Conservation (phyloP, 2,329 filamentous ascomycete genomes). For the Aureobasidium sp. region DNA sequence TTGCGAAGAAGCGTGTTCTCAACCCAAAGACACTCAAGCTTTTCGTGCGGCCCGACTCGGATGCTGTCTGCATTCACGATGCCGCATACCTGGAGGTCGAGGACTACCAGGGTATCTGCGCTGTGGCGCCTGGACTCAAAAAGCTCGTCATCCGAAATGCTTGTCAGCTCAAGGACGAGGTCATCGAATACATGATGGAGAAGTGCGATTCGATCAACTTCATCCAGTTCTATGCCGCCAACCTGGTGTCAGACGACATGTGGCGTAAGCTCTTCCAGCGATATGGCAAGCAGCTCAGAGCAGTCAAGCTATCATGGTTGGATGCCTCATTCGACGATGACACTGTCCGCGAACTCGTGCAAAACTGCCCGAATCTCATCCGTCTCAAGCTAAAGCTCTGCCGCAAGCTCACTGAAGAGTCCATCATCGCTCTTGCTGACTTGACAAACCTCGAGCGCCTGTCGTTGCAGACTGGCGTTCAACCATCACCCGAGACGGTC, state of each 20-base stretch:
- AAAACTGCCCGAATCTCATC: conserved; percentile 57
- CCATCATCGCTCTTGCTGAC: conserved; percentile 56
- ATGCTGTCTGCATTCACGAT: conserved; percentile 52
- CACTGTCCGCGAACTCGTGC: conserved; percentile 53
- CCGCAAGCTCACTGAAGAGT: conserved; percentile 59
- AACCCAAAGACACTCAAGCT: conserved; percentile 43
- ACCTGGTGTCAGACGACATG: conserved; percentile 66
- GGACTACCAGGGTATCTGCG: conserved; percentile 75
- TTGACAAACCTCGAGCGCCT: conserved; percentile 62
- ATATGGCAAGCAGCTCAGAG: conserved; percentile 57
- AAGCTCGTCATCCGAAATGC: conserved; percentile 70
- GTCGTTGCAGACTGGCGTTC: conserved; percentile 57
- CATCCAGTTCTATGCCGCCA: conserved; percentile 74
- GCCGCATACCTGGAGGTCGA: conserved; percentile 60
- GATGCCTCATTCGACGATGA: conserved; percentile 74
- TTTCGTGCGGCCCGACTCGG: conserved; percentile 45
- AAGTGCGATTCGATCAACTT: conserved; percentile 61
- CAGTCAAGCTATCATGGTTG: conserved; percentile 72
- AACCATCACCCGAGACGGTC: conserved; percentile 50
- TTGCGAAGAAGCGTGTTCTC: conserved; percentile 54
- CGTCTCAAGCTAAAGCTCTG: conserved; percentile 78
- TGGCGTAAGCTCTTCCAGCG: conserved; percentile 64
- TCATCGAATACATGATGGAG: conserved; percentile 71
- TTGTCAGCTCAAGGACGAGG: conserved; percentile 83
- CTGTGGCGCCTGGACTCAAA: conserved; percentile 60